phyloP scores from a whole-genome alignment of 129 eudicot genomes.

The Kitagawia praeruptora region DNA sequence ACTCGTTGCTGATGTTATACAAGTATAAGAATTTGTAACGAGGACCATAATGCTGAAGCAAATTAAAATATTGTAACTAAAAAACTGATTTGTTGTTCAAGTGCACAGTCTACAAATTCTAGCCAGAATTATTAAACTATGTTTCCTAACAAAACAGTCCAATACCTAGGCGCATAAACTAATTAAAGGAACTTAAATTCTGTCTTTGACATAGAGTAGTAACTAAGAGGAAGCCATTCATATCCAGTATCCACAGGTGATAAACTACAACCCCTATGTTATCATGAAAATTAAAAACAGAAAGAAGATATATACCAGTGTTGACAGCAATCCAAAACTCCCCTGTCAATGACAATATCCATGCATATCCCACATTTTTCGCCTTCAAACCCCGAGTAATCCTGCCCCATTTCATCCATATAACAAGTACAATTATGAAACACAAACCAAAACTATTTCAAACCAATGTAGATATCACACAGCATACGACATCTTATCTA shows the following conservation, averaged over 20 bases:
- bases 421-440: background rate
- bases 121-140: no score
- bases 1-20: background rate
- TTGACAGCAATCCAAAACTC: constrained; percentile 95
- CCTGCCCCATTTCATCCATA: constrained; percentile 34
- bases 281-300: background rate
- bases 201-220: background rate
- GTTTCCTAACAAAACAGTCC: background rate
- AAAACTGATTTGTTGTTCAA: no score
- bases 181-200: background rate
- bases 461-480: background rate
- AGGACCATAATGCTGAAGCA: background rate
- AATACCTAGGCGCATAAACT: background rate
- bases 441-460: background rate
- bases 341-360: constrained; percentile 85
- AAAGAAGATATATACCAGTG: constrained; percentile 56
- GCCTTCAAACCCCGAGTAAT: constrained; percentile 48
- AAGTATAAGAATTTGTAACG: background rate
- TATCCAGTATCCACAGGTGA: background rate
- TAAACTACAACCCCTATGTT: background rate
- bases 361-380: constrained; percentile 95
- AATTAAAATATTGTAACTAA: background rate
- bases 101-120: background rate
- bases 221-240: background rate
- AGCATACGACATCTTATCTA: background rate